A percentile compares a stretch with the other conserved stretches of the same genome.
Evolutionary conservation across 2,329 filamentous ascomycete genomes (phyloP).

Genomic region (Amphichorda felina): DNA sequence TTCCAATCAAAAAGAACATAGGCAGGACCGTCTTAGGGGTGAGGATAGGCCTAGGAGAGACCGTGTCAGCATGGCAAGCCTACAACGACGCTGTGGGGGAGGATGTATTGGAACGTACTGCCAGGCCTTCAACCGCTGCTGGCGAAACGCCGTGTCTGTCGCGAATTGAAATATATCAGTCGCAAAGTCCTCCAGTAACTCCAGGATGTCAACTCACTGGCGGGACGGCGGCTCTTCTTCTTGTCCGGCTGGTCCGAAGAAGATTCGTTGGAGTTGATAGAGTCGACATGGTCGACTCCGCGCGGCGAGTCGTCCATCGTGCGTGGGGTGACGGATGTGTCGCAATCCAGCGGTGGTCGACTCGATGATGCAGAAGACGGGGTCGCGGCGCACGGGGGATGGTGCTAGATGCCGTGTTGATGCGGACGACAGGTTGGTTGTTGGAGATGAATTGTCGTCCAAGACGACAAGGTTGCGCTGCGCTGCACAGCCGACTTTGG

Average conservation of each 20-base stretch:
- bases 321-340: slow-evolving; percentile 4
- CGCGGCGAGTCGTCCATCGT: slow-evolving; percentile 36
- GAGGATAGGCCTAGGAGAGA: slow-evolving; percentile 62
- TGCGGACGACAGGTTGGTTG: too few relatives aligned
- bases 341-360: too few relatives aligned
- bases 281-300: slow-evolving; percentile 35
- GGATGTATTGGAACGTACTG: too few relatives aligned
- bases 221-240: slow-evolving; percentile 82
- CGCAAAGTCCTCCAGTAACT: not conserved
- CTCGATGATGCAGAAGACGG: too few relatives aligned
- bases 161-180: slow-evolving; percentile 1
- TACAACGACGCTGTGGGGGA: not conserved
- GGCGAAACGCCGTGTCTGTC: slow-evolving; percentile 87
- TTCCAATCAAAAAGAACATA: slow-evolving; percentile 79
- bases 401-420: too few relatives aligned
- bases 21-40: slow-evolving; percentile 90
- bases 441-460: too few relatives aligned
- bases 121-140: slow-evolving; percentile 97
- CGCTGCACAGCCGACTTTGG: too few relatives aligned
- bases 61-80: not conserved
- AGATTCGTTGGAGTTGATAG: slow-evolving; percentile 42
- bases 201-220: slow-evolving; percentile 46
- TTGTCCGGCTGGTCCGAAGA: slow-evolving; percentile 51
- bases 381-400: too few relatives aligned
- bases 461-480: too few relatives aligned